Conservation (phyloP, 1,284 basidiomycete species). For the Irpex sp. region DNA sequence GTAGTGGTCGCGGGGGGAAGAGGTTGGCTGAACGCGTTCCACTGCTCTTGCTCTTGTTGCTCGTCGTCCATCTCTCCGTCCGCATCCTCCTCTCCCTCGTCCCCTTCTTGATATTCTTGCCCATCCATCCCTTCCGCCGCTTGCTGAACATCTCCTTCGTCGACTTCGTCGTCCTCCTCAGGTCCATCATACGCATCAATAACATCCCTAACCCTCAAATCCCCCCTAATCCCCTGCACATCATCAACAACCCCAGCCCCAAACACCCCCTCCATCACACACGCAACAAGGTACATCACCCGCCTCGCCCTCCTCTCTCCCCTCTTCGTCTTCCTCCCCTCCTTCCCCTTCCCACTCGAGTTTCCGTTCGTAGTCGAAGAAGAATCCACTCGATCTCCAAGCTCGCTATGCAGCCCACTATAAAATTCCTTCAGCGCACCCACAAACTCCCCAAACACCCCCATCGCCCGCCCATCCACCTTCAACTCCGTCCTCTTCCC, state of each 20-base stretch:
- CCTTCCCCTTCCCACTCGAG: too few species aligned
- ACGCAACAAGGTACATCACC: constrained; percentile 76
- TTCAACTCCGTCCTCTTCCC: constrained; percentile 56
- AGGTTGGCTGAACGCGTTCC: too few species aligned
- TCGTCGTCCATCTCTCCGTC: neutral
- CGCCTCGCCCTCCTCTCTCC: too few species aligned
- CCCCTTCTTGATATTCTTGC: too few species aligned
- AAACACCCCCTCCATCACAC: constrained; percentile 68
- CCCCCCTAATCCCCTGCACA: constrained; percentile 71
- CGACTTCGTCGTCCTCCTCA: neutral
- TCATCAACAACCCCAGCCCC: constrained; percentile 71
- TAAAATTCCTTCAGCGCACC: constrained; percentile 42
- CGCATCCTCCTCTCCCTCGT: too few species aligned
- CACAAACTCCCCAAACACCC: constrained; percentile 60
- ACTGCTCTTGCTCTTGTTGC: too few species aligned
- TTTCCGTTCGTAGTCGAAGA: too few species aligned
- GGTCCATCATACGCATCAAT: constrained; percentile 67
- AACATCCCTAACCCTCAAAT: constrained; percentile 62
- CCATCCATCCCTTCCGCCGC: too few species aligned
- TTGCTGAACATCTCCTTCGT: constrained; percentile 5
- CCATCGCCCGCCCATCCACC: constrained; percentile 64
- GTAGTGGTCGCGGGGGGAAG: too few species aligned
- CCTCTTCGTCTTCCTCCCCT: too few species aligned
- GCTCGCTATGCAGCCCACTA: too few species aligned
- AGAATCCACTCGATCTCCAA: too few species aligned